Percentiles rank a stretch among this genome's conserved stretches.
Evolutionary conservation across 2,329 filamentous ascomycete genomes (phyloP).

Genomic region (Colletotrichum simmondsii): DNA sequence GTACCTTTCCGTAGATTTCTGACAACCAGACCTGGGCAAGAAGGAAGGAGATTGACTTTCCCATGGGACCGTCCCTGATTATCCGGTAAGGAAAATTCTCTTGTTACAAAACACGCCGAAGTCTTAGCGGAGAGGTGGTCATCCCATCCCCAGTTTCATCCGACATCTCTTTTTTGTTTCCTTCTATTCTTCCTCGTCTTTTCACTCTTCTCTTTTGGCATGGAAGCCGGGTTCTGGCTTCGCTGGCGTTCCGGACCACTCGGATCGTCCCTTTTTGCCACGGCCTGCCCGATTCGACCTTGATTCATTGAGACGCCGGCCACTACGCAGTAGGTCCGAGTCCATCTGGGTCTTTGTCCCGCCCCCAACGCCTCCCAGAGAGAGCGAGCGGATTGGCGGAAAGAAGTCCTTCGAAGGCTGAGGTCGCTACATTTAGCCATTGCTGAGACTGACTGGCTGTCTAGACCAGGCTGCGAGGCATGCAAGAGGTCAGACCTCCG

Average conservation of each 20-base stretch:
- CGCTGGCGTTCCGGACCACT: constrained; percentile 33
- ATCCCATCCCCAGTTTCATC: constrained; percentile 9
- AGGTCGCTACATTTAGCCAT: not conserved
- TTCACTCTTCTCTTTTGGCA: not conserved
- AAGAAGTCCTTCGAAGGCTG: not conserved
- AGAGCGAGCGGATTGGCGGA: not conserved
- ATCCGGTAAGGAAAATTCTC: not conserved
- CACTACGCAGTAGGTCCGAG: constrained; percentile 2
- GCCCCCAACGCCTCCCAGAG: not conserved
- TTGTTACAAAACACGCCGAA: not conserved
- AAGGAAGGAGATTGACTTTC: constrained; percentile 16
- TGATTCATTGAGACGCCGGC: constrained; percentile 26
- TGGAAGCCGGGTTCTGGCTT: constrained; percentile 6
- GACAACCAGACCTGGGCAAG: not conserved
- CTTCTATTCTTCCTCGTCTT: not conserved
- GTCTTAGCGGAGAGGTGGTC: not conserved
- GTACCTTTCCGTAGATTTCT: not conserved
- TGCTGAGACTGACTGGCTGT: not conserved
- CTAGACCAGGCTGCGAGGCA: constrained; percentile 7
- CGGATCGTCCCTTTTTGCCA: constrained; percentile 36
- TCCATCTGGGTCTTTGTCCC: constrained; percentile 21
- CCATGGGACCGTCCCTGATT: constrained; percentile 18
- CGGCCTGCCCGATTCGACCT: constrained; percentile 36
- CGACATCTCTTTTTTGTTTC: not conserved
- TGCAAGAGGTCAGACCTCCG: not conserved